A percentile compares a stretch with the other conserved stretches of the same genome.
phyloP scores from a whole-genome alignment of 2,329 filamentous ascomycete genomes.

The Drechmeria coniospora region DNA sequence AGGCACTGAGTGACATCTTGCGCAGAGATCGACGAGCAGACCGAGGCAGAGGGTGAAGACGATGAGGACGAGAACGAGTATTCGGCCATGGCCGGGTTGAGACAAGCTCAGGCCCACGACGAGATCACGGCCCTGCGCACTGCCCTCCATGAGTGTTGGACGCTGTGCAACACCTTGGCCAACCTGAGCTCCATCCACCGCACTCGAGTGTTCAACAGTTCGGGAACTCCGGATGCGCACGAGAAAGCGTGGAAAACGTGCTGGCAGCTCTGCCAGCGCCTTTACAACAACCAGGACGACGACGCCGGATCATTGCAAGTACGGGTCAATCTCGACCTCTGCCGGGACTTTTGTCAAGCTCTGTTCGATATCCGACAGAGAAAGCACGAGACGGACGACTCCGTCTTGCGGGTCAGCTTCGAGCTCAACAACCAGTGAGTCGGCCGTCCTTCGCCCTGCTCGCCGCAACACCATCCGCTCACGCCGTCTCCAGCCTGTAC shows the following conservation, averaged over 20 bases:
- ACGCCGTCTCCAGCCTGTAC: constrained; percentile 42
- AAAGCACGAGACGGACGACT: constrained; percentile 67
- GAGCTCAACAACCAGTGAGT: constrained; percentile 80
- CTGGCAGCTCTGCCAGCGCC: constrained; percentile 80
- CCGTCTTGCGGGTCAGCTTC: constrained; percentile 80
- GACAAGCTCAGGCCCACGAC: constrained; percentile 35
- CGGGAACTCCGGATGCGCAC: constrained; percentile 59
- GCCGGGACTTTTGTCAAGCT: constrained; percentile 81
- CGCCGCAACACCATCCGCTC: neutral
- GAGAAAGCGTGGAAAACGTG: constrained; percentile 88
- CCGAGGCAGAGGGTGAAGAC: constrained; percentile 36
- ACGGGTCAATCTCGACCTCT: constrained; percentile 65
- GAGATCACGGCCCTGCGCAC: constrained; percentile 56
- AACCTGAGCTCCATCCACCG: constrained; percentile 73
- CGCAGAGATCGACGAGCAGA: constrained; percentile 40
- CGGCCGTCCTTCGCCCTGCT: neutral
- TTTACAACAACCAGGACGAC: constrained; percentile 70
- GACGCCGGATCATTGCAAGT: constrained; percentile 51
- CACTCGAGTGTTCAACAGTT: constrained; percentile 61
- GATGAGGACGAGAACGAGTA: constrained; percentile 32
- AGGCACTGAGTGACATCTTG: neutral
- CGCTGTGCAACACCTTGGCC: constrained; percentile 78
- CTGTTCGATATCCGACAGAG: constrained; percentile 73
- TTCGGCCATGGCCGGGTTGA: too few relatives aligned
- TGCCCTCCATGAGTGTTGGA: constrained; percentile 83